phyloP scores from a whole-genome alignment of 2,329 filamentous ascomycete genomes.

The Nigrograna mackinnonii region DNA sequence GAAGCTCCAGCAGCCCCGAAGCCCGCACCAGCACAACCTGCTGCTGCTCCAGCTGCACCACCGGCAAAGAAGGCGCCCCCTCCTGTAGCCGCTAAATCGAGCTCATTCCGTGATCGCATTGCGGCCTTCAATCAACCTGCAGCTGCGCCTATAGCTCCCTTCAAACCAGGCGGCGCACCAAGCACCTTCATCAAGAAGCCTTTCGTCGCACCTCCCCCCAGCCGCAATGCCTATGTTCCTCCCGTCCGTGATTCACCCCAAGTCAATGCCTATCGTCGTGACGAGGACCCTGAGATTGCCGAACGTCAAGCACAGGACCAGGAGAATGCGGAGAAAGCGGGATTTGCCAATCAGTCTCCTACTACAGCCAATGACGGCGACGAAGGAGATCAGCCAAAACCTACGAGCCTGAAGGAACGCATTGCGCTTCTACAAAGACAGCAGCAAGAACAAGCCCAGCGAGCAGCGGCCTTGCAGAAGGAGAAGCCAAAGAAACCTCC shows the following conservation, averaged over 20 bases:
- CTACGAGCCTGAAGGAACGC: constrained; percentile 89
- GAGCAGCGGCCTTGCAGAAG: constrained; percentile 76
- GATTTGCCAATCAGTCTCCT: constrained; percentile 51
- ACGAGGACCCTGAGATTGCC: constrained; percentile 74
- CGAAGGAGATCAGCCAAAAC: constrained; percentile 83
- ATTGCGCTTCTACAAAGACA: constrained; percentile 94
- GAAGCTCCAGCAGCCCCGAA: constrained; percentile 44
- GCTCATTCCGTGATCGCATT: constrained; percentile 92
- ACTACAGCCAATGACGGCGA: constrained; percentile 54
- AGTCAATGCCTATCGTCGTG: constrained; percentile 78
- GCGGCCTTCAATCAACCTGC: constrained; percentile 94
- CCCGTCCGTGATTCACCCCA: constrained; percentile 71
- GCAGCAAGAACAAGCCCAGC: constrained; percentile 83
- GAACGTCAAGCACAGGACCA: constrained; percentile 68
- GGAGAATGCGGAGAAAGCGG: constrained; percentile 71
- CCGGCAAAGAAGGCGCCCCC: constrained; percentile 64
- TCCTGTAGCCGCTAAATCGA: constrained; percentile 74
- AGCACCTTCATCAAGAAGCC: constrained; percentile 90
- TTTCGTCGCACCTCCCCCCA: constrained; percentile 93
- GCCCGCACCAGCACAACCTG: constrained; percentile 37
- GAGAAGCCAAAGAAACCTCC: constrained; percentile 80
- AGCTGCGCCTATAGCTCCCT: constrained; percentile 84
- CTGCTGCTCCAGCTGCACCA: constrained; percentile 19
- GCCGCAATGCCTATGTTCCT: constrained; percentile 87
- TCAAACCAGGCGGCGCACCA: constrained; percentile 73